Evolutionary conservation across 2,329 filamentous ascomycete species (phyloP).

Genomic region (Sphaerulina vaccinii): DNA sequence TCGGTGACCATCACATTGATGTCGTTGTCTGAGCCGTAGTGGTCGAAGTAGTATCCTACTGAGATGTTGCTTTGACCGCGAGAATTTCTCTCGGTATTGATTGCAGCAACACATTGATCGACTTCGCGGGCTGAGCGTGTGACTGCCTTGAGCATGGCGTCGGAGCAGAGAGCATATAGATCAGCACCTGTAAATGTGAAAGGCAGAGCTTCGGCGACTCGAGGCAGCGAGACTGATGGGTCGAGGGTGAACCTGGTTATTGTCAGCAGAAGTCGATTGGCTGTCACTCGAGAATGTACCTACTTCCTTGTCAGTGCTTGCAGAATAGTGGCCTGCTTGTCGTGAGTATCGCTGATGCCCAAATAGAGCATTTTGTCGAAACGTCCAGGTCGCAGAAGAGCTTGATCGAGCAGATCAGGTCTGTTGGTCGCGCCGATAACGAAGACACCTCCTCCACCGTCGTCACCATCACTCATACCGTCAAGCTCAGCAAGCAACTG

Average conservation of each 20-base stretch:
- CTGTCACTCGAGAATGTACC: constrained; percentile 38
- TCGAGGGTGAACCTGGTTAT: constrained; percentile 73
- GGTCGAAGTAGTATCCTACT: constrained; percentile 94
- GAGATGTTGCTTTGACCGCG: constrained; percentile 53
- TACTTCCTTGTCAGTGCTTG: constrained; percentile 93
- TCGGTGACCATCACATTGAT: constrained; percentile 85
- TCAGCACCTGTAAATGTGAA: constrained; percentile 98
- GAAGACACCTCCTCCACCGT: constrained; percentile 79
- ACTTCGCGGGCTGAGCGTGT: constrained; percentile 83
- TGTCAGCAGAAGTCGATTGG: constrained; percentile 8
- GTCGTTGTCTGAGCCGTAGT: constrained; percentile 78
- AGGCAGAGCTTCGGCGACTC: constrained; percentile 74
- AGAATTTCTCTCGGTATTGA: constrained; percentile 54
- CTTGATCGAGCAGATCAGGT: constrained; percentile 88
- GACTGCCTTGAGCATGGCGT: constrained; percentile 98
- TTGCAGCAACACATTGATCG: constrained; percentile 73
- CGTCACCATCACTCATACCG: constrained; percentile 92
- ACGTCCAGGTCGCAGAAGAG: constrained; percentile 80
- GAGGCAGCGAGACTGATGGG: constrained; percentile 70
- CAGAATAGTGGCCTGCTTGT: constrained; percentile 91
- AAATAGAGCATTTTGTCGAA: constrained; percentile 99
- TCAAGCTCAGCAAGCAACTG: constrained; percentile 93
- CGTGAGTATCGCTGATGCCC: constrained; percentile 92
- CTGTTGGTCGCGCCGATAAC: constrained; percentile 96
- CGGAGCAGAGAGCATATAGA: constrained; percentile 93